These are phyloP conservation scores for Platanthera guangdongensis DNA, from an alignment of 106 monocot species.

Conservation along the genomic window DNA sequence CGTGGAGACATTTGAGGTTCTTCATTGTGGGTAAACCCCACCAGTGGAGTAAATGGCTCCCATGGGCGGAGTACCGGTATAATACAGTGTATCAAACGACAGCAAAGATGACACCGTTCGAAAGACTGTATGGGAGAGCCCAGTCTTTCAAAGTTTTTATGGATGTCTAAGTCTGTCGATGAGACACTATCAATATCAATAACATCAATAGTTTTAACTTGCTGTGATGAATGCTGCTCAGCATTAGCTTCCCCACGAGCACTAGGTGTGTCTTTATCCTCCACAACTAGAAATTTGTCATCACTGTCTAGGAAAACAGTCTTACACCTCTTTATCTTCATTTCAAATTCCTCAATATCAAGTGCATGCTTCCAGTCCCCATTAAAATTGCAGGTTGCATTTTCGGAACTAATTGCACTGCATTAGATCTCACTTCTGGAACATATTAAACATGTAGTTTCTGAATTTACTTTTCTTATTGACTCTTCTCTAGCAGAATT, in stretches of 20 bases:
- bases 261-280: background rate
- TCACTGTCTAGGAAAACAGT: conserved; percentile 61
- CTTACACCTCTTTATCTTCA: conserved; percentile 30
- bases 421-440: too few species aligned
- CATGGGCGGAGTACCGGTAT: too few species aligned
- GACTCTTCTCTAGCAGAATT: too few species aligned
- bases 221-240: conserved; percentile 9
- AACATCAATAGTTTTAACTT: conserved; percentile 32
- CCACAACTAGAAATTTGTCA: conserved; percentile 41
- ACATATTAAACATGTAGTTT: too few species aligned
- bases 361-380: conserved; percentile 22
- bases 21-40: too few species aligned
- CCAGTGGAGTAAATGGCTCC: too few species aligned
- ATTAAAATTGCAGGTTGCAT: conserved; percentile 12
- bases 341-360: conserved; percentile 30
- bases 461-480: too few species aligned
- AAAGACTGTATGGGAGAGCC: too few species aligned
- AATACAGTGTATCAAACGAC: too few species aligned
- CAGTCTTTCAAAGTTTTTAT: background rate
- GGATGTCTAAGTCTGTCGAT: conserved; percentile 24
- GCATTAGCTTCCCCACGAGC: conserved; percentile 5
- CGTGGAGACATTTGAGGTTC: too few species aligned
- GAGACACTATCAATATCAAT: conserved; percentile 70
- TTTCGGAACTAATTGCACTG: background rate
- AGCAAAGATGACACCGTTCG: too few species aligned